Conservation (phyloP, 208 protist species). For the Entamoeba moshkovskii region DNA sequence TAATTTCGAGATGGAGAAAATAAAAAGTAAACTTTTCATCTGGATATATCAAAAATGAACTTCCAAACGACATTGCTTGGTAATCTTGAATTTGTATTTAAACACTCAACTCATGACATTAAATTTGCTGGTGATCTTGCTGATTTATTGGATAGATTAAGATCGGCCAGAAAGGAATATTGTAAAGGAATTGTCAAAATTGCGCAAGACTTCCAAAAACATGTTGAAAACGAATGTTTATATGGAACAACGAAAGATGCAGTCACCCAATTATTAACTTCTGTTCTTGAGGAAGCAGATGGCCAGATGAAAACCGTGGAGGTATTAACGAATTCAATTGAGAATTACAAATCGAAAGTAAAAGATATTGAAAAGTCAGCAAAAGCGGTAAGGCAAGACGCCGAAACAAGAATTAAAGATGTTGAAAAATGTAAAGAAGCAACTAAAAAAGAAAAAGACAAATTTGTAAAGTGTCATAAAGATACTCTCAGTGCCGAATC, state of each 20-base stretch:
- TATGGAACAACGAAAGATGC: not conserved
- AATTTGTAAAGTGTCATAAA: slow-evolving; percentile 1
- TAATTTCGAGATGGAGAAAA: too few species aligned
- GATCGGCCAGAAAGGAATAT: not conserved
- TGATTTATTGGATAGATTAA: not conserved
- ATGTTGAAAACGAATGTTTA: not conserved
- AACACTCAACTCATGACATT: not conserved
- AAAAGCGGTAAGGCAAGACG: not conserved
- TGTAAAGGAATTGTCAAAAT: not conserved
- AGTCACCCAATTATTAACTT: not conserved
- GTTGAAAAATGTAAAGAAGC: not conserved
- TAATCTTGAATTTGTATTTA: not conserved
- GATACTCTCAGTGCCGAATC: not conserved
- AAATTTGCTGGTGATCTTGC: not conserved
- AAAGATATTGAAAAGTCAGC: not conserved
- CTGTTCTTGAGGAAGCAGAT: not conserved
- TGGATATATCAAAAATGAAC: too few species aligned
- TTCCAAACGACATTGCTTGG: not conserved
- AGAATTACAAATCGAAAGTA: not conserved
- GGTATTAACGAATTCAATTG: not conserved
- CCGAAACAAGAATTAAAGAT: not conserved
- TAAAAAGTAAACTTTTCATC: too few species aligned
- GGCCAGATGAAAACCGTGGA: not conserved
- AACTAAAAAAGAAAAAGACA: not conserved
- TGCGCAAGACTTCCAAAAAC: not conserved